Evolutionary conservation across 768 basidiomycete genomes (phyloP), one percentile per base, ranked within the genome.

Genomic region (Lactarius tabidus): DNA sequence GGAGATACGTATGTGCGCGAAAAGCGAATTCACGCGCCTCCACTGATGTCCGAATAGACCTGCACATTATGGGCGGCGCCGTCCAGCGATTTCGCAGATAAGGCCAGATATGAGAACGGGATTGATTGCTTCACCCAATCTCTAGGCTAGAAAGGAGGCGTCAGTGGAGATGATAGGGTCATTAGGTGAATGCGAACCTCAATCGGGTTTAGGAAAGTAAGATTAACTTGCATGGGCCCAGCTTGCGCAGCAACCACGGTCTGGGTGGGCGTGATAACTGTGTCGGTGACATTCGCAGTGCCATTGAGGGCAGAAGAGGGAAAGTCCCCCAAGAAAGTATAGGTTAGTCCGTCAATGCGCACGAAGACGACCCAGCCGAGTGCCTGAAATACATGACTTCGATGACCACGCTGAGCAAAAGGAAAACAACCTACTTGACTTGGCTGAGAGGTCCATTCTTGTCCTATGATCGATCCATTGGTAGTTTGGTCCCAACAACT

Each of bases 21-120:
- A 39, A 38, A n/a, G 33, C 15, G 28, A 60, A 15, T 5, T 4
- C 18, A 62, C 66, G 23, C 45, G 77, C 77, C 78, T 66, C 71
- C 77, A 56, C 74, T 78, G 54, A 80, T 74, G 62, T 80, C 79
- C 0, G 77, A 74, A 64, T 79, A 80, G 4, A 80, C 70, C 60
- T 79, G 75, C 14, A 78, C 74, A 15, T 26, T 5, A 63, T 80
- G 79, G 15, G 71, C 33, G n/a, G 66, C 64, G 14, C 74, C 75
- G 60, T 80, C 78, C 20, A 69, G 68, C 0, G 78, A 70, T 7
- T 29, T 58, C 7, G 73, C 77, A 14, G 71, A 66, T 10, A 80
- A 61, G 8, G 73, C 68, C 17, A 79, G 51, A 59, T 79, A 80
- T 14, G 77, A 75, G 69, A 79, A 79, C 9, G 79, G 78, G 6